Conservation (phyloP, 208 protist genomes). For the Naegleria lovaniensis region DNA sequence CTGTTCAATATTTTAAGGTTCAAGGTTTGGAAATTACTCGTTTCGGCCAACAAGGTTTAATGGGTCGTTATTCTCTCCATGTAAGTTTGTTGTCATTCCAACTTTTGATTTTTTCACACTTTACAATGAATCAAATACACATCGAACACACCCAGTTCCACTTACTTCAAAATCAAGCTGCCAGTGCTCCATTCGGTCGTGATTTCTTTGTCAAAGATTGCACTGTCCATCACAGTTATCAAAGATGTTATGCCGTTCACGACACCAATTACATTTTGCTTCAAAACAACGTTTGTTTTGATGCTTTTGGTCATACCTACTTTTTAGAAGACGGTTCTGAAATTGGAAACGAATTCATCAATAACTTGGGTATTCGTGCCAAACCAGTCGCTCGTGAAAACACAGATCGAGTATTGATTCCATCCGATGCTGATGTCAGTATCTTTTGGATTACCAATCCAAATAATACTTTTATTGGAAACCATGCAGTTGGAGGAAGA, state of each 20-base stretch:
- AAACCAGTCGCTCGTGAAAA: neutral
- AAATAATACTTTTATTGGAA: neutral
- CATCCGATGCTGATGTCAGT: neutral
- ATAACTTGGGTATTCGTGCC: neutral
- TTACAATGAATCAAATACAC: too few species aligned
- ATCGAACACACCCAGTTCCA: too few species aligned
- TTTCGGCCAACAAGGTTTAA: neutral
- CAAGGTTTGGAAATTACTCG: neutral
- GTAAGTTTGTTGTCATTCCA: too few species aligned
- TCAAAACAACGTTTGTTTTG: neutral
- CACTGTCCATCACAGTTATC: neutral
- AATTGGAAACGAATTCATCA: neutral
- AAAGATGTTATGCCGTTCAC: neutral
- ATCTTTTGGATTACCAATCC: constrained; percentile 14
- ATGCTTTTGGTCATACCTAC: neutral
- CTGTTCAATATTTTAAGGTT: neutral
- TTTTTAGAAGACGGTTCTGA: constrained; percentile 11
- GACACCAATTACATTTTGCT: neutral
- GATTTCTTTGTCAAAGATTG: neutral
- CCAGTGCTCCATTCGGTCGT: too few species aligned
- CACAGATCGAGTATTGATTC: neutral
- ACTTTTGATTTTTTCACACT: too few species aligned
- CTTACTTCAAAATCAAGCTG: too few species aligned
- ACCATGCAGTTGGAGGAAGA: neutral
- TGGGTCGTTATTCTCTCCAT: constrained; percentile 3